Percentiles rank a stretch among this genome's conserved stretches.
phyloP scores from a whole-genome alignment of 352 stramenopile genomes.

The Phytophthora quininea region DNA sequence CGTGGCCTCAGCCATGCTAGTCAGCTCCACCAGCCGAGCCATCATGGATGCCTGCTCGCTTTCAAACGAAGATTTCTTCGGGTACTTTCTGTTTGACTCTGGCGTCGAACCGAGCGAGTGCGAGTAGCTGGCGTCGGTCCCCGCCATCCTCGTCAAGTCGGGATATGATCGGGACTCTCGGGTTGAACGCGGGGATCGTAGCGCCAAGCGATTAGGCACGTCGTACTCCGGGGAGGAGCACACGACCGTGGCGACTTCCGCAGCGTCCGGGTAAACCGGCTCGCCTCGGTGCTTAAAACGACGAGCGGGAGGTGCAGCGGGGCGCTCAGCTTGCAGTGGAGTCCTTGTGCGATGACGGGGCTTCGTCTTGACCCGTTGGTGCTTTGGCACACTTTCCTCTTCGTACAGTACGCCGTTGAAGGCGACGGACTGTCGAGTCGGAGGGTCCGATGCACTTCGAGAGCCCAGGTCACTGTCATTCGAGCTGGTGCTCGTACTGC shows the following conservation, averaged over 20 bases:
- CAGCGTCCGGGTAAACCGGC: conserved; percentile 8
- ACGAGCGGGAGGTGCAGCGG: conserved; percentile 3
- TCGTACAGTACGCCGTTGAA: conserved; percentile 22
- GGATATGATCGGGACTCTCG: conserved; percentile 23
- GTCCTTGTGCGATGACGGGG: conserved; percentile 10
- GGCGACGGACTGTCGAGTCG: background rate
- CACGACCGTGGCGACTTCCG: conserved; percentile 12
- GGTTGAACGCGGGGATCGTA: background rate
- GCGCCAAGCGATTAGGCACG: conserved; percentile 12
- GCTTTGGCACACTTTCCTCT: conserved; percentile 1
- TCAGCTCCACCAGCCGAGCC: conserved; percentile 31
- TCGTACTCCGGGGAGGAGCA: conserved; percentile 31
- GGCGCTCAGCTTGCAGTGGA: background rate
- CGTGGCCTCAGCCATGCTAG: conserved; percentile 37
- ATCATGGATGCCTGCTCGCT: conserved; percentile 23
- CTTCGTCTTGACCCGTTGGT: conserved; percentile 5
- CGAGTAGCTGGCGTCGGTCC: conserved; percentile 17
- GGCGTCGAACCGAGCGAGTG: conserved; percentile 16
- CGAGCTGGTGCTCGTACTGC: conserved; percentile 20
- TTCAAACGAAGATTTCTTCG: conserved; percentile 18
- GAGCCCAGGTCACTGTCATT: conserved; percentile 18
- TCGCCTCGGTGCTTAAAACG: conserved; percentile 23
- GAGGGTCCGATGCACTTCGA: background rate
- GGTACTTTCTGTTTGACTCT: conserved; percentile 7
- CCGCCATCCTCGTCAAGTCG: conserved; percentile 3